Evolutionary conservation across 257 asterid species (phyloP), one percentile per base, ranked within the genome.

Genomic region (Ophiorrhiza pumila): DNA sequence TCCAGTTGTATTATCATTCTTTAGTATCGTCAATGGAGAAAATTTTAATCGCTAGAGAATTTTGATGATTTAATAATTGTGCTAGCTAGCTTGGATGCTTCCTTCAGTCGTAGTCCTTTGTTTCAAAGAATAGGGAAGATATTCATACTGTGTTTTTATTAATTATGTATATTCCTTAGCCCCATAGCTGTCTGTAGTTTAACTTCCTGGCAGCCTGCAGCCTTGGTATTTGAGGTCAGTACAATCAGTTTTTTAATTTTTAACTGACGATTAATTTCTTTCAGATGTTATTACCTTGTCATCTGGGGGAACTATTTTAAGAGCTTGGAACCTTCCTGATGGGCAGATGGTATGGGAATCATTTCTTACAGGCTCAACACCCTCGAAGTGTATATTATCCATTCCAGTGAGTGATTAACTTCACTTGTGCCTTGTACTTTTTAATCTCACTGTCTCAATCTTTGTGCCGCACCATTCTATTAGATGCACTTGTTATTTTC

Each of bases 251-350:
- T 47, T 64, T 29, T 77, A 14, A 53, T 58, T 49, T 39, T 41
- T 53, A 3, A 52, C 23, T 78, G 45, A 35, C 63, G 34, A 70
- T 42, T 46, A 3, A 61, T 46, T 63, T 17, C 39, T 81, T 80
- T 76, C 92, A 95, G 99, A 92, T 83, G 97, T 92, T 61, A 81
- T 90, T 81, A 85, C 97, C 61, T 83, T 90, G 57, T 95, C 99
- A 45, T 87, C 96, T 22, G 92, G 84, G 65, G 97, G 99, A 79
- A 90, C 87, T 76, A 80, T 87, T 65, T 67, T 92, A 75, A 90
- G 99, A 85, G 99, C 99, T 73, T 95, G 99, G 99, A 92, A 90
- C 86, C 98, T 95, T 78, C 97, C 98, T 77, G 99, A 95, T 84
- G 99, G 99, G 64, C 98, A 92, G 85, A 87, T 95, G 99, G 89